Percentiles rank a stretch among this genome's conserved stretches.
phyloP scores from a whole-genome alignment of 2,329 filamentous ascomycete species.

The Thielaviopsis euricoi region DNA sequence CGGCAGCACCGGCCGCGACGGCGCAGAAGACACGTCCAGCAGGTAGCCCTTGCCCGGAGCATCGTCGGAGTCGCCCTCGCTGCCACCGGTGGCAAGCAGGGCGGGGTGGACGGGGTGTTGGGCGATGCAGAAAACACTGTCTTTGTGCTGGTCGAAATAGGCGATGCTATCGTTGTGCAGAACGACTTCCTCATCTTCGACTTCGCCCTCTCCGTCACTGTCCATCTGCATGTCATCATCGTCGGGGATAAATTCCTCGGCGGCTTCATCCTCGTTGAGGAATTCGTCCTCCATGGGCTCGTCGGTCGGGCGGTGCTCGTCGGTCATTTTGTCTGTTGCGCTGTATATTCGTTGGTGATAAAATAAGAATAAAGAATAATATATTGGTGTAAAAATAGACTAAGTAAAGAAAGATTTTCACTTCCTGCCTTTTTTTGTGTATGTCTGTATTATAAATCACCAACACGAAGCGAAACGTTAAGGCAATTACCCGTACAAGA shows the following conservation, averaged over 20 bases:
- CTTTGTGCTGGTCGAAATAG: conserved; percentile 79
- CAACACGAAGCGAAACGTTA: background rate
- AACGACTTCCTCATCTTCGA: conserved; percentile 41
- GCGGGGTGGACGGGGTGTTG: conserved; percentile 68
- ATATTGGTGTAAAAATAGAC: background rate
- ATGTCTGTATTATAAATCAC: conserved; percentile 2
- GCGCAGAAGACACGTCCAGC: conserved; percentile 54
- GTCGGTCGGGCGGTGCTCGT: conserved; percentile 1
- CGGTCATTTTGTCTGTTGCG: conserved; percentile 3
- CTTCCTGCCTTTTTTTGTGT: background rate
- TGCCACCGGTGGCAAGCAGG: conserved; percentile 75
- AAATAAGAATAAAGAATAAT: background rate
- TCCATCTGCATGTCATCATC: conserved; percentile 64
- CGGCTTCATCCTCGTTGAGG: conserved; percentile 12
- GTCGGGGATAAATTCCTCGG: conserved; percentile 14
- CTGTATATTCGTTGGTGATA: background rate
- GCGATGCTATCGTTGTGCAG: conserved; percentile 85
- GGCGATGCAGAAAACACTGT: conserved; percentile 88
- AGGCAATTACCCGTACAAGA: background rate
- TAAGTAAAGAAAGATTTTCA: background rate
- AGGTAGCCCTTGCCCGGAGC: conserved; percentile 69
- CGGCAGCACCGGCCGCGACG: conserved; percentile 53
- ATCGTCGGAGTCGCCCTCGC: conserved; percentile 40
- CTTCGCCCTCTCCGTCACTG: conserved; percentile 47
- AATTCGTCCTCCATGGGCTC: conserved; percentile 9